Conservation (phyloP, 805 yeast genomes). For the Naumovozyma dairenensis region DNA sequence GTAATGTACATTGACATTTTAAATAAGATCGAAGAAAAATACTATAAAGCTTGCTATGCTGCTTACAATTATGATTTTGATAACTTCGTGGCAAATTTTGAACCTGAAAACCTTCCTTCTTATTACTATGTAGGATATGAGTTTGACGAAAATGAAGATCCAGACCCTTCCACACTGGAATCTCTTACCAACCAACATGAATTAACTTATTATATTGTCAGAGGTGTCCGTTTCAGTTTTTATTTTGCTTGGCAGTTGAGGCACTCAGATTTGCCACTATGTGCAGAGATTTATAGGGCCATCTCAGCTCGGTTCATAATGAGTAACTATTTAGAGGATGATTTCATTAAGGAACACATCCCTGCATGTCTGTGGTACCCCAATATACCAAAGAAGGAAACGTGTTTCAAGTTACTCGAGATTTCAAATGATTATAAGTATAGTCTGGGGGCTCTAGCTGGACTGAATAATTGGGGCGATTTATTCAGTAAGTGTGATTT, state of each 20-base stretch:
- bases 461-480: not conserved
- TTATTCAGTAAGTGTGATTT: not conserved
- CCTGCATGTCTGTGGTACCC: constrained; percentile 1
- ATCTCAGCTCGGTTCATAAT: constrained; percentile 3
- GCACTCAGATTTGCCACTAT: not conserved
- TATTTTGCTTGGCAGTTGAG: constrained; percentile 1
- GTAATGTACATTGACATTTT: no score
- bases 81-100: not conserved
- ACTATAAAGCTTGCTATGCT: not conserved
- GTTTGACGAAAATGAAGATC: not conserved
- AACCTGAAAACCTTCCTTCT: not conserved
- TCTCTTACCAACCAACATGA: not conserved
- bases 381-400: constrained; percentile 1
- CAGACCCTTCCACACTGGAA: not conserved
- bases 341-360: constrained; percentile 1
- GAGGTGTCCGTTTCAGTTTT: constrained; percentile 1
- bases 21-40: not conserved
- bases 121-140: no score
- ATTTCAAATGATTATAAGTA: not conserved
- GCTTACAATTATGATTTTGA: not conserved
- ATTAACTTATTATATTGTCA: constrained; percentile 1
- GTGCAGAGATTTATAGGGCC: not conserved
- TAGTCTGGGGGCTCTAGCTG: not conserved
- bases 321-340: constrained; percentile 4
- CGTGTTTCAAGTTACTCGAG: constrained; percentile 1